Conservation (phyloP, 257 asterid species). For the Lycium ferocissimum region DNA sequence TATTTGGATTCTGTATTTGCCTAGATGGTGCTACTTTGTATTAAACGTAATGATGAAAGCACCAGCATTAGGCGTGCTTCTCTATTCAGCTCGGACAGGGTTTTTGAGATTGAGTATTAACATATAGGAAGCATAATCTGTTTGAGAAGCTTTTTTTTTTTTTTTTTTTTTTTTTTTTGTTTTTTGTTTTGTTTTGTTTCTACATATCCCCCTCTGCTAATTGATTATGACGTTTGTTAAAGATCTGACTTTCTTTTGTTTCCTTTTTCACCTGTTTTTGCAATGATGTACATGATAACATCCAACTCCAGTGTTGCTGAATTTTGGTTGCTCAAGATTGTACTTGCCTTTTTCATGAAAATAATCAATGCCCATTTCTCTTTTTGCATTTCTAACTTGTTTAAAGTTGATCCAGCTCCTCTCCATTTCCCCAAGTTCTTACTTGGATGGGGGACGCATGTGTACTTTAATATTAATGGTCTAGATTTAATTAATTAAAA, state of each 20-base stretch:
- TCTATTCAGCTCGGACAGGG: not conserved
- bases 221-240: not conserved
- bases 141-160: not conserved
- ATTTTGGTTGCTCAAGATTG: slow-evolving; percentile 9
- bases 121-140: not conserved
- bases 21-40: not conserved
- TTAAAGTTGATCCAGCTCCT: not conserved
- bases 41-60: not conserved
- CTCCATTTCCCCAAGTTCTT: not conserved
- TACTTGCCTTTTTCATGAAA: not conserved
- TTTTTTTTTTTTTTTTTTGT: not conserved
- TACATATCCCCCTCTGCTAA: not conserved
- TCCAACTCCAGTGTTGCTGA: not conserved
- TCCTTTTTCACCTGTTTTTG: not conserved
- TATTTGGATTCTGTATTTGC: not conserved
- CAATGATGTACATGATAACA: not conserved
- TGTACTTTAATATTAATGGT: not conserved
- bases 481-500: not conserved
- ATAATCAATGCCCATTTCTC: not conserved
- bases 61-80: not conserved
- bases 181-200: too few relatives aligned
- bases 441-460: not conserved
- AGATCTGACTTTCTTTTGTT: not conserved
- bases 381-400: not conserved
- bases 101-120: not conserved